phyloP scores from a whole-genome alignment of 257 asterid genomes.

The Nicotiana tomentosiformis region DNA sequence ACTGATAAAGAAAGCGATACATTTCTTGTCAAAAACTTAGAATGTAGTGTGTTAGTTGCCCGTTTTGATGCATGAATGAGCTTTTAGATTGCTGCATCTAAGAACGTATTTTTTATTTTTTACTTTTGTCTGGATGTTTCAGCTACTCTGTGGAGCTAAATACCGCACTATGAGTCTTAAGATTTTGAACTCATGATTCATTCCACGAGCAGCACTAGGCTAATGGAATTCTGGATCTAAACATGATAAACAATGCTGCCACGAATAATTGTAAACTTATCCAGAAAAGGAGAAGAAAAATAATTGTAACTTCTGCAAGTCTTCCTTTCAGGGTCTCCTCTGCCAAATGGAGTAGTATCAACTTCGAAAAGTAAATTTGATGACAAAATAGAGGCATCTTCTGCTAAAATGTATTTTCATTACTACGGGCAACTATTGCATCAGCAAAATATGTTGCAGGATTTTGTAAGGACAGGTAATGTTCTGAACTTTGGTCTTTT shows the following conservation, averaged over 20 bases:
- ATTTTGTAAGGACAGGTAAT: constrained; percentile 94
- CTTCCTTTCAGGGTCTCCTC: constrained; percentile 41
- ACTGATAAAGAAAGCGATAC: background rate
- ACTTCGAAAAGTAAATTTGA: constrained; percentile 75
- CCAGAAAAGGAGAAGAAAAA: background rate
- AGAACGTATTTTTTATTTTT: background rate
- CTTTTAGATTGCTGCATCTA: background rate
- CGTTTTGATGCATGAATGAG: background rate
- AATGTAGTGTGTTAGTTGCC: background rate
- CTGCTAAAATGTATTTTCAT: constrained; percentile 98
- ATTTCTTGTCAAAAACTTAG: background rate
- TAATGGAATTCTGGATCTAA: background rate
- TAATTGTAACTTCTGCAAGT: background rate
- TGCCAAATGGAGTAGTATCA: constrained; percentile 58
- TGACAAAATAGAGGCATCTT: constrained; percentile 89
- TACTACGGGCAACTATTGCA: constrained; percentile 96
- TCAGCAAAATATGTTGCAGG: constrained; percentile 99
- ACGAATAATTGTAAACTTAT: background rate
- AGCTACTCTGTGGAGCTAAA: background rate
- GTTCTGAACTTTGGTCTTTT: background rate
- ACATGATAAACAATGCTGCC: background rate
- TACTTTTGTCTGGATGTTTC: background rate
- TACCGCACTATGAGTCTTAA: background rate
- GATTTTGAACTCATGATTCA: background rate
- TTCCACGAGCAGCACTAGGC: background rate